Conservation (phyloP, 495 filamentous ascomycete genomes). For the Annulohypoxylon maeteangense region DNA sequence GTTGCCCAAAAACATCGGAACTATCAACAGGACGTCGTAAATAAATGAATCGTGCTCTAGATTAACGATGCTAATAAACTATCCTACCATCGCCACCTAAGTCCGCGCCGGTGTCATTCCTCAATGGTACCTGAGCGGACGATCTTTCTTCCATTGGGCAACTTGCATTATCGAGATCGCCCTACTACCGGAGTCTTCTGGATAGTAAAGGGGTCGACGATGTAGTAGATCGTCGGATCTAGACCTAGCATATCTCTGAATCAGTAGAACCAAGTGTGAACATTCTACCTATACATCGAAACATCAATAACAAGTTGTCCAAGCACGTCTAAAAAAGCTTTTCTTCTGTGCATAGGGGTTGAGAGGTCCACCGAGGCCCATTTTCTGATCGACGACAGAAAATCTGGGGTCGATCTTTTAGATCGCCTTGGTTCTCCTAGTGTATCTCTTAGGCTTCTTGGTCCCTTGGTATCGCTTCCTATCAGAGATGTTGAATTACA, state of each 20-base stretch:
- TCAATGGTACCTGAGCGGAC: slow-evolving; percentile 3
- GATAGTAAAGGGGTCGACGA: neutral
- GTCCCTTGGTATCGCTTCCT: slow-evolving; percentile 15
- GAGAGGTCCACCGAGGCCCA: slow-evolving; percentile 18
- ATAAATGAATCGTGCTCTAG: slow-evolving; percentile 32
- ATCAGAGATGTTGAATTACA: neutral
- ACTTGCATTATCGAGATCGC: slow-evolving; percentile 20
- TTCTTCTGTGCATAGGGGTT: neutral
- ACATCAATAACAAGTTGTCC: neutral
- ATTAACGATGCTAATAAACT: slow-evolving; percentile 14
- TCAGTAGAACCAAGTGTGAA: neutral
- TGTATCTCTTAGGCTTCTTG: slow-evolving; percentile 22
- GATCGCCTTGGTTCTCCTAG: slow-evolving; percentile 3
- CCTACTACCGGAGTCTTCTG: neutral
- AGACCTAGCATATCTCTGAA: neutral
- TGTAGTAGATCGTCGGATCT: slow-evolving; percentile 1
- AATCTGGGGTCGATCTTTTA: slow-evolving; percentile 36
- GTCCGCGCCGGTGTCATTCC: slow-evolving; percentile 6
- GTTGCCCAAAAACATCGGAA: neutral
- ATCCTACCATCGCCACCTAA: slow-evolving; percentile 29
- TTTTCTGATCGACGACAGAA: slow-evolving; percentile 21
- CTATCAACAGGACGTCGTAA: neutral
- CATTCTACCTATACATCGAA: neutral
- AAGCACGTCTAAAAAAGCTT: slow-evolving; percentile 37
- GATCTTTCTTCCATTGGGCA: slow-evolving; percentile 30